Evolutionary conservation across 1,139 yeast genomes (phyloP).

Genomic region (Blastobotrys ciferrii): DNA sequence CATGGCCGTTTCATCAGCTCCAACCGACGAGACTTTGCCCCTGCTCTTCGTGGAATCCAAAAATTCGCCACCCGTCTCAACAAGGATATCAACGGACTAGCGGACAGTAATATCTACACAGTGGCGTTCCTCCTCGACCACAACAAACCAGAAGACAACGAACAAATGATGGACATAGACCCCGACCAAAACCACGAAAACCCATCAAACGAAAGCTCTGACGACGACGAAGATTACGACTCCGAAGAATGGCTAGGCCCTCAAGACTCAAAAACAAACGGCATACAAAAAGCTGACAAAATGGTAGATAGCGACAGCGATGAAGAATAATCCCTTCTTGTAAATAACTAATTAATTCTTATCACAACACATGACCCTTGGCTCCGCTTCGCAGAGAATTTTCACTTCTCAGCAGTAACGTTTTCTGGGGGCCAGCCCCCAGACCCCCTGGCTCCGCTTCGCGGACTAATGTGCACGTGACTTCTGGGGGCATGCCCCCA

Average conservation of each 20-base stretch:
- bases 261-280: conserved; percentile 24
- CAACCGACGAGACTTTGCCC: conserved; percentile 62
- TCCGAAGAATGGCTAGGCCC: conserved; percentile 49
- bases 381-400: too few relatives aligned
- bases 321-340: conserved; percentile 11
- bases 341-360: too few relatives aligned
- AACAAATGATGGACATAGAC: conserved; percentile 21
- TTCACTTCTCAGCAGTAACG: too few relatives aligned
- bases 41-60: conserved; percentile 68
- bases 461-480: too few relatives aligned
- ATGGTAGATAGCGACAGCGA: conserved; percentile 13
- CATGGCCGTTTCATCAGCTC: conserved; percentile 76
- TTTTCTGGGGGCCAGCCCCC: too few relatives aligned
- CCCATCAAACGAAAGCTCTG: conserved; percentile 22
- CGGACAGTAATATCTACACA: conserved; percentile 58
- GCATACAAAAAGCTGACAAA: conserved; percentile 4
- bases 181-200: conserved; percentile 29
- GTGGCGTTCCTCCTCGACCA: conserved; percentile 39
- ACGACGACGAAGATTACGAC: conserved; percentile 31
- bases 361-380: too few relatives aligned
- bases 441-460: too few relatives aligned
- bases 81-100: conserved; percentile 62
- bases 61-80: conserved; percentile 73
- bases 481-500: too few relatives aligned
- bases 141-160: conserved; percentile 20